phyloP scores from a whole-genome alignment of 1,284 basidiomycete species.

The Sanghuangporus weigelae region DNA sequence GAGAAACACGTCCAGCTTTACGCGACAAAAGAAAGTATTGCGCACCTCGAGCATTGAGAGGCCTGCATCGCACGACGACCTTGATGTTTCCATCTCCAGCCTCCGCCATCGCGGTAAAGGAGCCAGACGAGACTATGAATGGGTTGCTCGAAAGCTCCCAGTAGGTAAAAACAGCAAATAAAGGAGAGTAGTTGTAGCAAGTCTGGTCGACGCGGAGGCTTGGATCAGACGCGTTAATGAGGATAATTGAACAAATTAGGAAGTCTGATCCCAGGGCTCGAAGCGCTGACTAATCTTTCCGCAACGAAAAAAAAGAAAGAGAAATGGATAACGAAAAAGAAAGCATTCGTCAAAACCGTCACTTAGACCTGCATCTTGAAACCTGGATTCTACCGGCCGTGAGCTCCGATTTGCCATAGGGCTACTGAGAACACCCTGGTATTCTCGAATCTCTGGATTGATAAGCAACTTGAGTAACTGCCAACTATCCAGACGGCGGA shows the following conservation, averaged over 20 bases:
- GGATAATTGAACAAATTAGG: not conserved
- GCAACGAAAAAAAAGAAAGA: too few species aligned
- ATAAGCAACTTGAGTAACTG: too few species aligned
- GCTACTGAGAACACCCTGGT: too few species aligned
- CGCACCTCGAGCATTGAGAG: slow-evolving; percentile 88
- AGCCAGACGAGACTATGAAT: not conserved
- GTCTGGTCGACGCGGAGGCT: not conserved
- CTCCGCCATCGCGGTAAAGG: slow-evolving; percentile 43
- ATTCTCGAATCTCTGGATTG: too few species aligned
- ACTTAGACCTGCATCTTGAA: too few species aligned
- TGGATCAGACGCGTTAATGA: slow-evolving; percentile 1
- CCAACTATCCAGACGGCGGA: too few species aligned
- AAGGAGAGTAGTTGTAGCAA: not conserved
- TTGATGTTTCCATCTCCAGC: slow-evolving; percentile 87
- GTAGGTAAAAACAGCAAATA: not conserved
- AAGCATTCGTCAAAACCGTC: too few species aligned
- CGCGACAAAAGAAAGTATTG: slow-evolving; percentile 16
- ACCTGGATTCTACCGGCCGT: too few species aligned
- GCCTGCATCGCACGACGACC: slow-evolving; percentile 94
- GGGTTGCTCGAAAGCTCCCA: not conserved
- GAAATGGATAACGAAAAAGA: too few species aligned
- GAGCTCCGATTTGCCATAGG: too few species aligned
- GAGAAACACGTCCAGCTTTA: not conserved
- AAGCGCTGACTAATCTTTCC: not conserved
- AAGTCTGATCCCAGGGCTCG: not conserved